Evolutionary conservation across 2,329 filamentous ascomycete species (phyloP).

Genomic region (Uncinocarpus reesii): DNA sequence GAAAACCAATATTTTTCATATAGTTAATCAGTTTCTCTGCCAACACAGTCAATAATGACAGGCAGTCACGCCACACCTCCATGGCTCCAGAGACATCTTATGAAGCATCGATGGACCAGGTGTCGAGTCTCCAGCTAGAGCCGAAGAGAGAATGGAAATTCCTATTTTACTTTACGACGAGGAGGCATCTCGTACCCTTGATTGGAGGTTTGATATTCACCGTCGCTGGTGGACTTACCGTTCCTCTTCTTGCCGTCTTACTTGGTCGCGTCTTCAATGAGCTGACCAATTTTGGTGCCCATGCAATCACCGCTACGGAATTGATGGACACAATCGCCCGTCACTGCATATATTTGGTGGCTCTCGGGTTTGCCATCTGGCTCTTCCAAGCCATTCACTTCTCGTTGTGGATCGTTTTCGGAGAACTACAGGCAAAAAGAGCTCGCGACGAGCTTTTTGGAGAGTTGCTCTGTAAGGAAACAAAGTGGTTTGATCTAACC

Average conservation of each 20-base stretch:
- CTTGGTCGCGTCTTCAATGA: conserved; percentile 65
- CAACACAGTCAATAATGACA: background rate
- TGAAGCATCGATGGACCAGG: background rate
- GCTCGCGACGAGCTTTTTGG: conserved; percentile 57
- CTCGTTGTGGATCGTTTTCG: conserved; percentile 62
- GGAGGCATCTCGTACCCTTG: conserved; percentile 48
- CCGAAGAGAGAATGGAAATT: conserved; percentile 37
- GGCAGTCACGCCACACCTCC: background rate
- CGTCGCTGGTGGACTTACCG: conserved; percentile 50
- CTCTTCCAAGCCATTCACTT: conserved; percentile 57
- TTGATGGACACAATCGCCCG: conserved; percentile 48
- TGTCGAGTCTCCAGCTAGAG: background rate
- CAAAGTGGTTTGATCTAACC: conserved; percentile 71
- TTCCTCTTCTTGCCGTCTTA: conserved; percentile 57
- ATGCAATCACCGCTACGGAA: conserved; percentile 39
- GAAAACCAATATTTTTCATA: background rate
- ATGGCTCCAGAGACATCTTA: conserved; percentile 8
- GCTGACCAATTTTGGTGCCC: conserved; percentile 56
- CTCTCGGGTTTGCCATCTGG: conserved; percentile 57
- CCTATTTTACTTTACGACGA: conserved; percentile 65
- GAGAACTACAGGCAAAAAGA: conserved; percentile 64
- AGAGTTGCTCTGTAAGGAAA: conserved; percentile 59
- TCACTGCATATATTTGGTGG: conserved; percentile 54
- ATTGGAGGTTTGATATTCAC: conserved; percentile 47
- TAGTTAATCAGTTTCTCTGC: background rate